Base-by-base conservation (phyloP, 306 rosid genomes). In the Rosa persica region DNA sequence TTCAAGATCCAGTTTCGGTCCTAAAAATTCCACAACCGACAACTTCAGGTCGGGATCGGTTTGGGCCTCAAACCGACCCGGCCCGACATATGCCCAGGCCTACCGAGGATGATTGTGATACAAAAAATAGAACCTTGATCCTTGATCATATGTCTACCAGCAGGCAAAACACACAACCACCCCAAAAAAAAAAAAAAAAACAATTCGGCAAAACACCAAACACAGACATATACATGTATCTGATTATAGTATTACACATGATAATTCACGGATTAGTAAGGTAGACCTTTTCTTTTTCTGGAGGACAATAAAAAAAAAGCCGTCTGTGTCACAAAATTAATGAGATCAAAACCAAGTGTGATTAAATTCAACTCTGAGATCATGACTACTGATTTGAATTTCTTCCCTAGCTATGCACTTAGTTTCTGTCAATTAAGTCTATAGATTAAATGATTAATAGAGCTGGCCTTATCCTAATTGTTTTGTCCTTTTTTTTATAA, bases 351-450 rank as follows among this genome's bases (percentile, higher is more conserved):
- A 55, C 12, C 4, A 54, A 20, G 27, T 27, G 7, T 12, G 17
- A 19, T 27, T 15, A 55, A 79, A 55, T 55, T 76, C 83, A 75
- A 39, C 68, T 23, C 72, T 12, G 20, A 43, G 16, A 67, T 61
- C 67, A 25, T 70, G 65, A 68, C 46, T 62, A 25, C 5, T 43
- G 44, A 10, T 49, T 75, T 62, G 12, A 75, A 43, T 54, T 16
- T 17, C 65, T 57, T 12, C 19, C 47, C 44, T 4, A n/a, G 34
- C 11, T 12, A 61, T 57, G 11, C n/a, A 51, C 5, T 1, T 55
- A 36, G 34, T 60, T 36, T 52, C 49, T 19, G 25, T 22, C 36
- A 23, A 9, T 8, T 30, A 30, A 30, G 1, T 30, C 34, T 30
- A 30, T 30, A 30, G 34, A 30, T 30, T 30, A 2, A 30, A 30